phyloP scores from a whole-genome alignment of 2,329 filamentous ascomycete species.

The Rutstroemia sp. region DNA sequence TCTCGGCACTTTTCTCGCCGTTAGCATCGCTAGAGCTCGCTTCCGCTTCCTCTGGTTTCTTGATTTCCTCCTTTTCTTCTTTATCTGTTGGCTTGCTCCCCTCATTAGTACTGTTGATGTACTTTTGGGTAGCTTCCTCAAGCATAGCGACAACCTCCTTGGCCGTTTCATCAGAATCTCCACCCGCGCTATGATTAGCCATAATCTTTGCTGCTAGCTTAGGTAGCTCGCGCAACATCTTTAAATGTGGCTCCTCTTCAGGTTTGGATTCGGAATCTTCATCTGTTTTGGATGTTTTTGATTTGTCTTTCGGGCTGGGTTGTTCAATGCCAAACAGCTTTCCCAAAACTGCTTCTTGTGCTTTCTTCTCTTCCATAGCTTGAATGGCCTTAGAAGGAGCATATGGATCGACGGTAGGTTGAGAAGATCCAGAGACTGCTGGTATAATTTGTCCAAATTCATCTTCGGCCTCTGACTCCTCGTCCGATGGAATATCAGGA shows the following conservation, averaged over 20 bases:
- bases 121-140: conserved; percentile 43
- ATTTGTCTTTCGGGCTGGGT: conserved; percentile 3
- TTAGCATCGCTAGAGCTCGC: not conserved
- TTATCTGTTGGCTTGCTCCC: not conserved
- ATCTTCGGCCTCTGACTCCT: conserved; percentile 48
- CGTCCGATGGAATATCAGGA: conserved; percentile 36
- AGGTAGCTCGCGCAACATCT: conserved; percentile 32
- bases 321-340: conserved; percentile 45
- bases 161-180: conserved; percentile 30
- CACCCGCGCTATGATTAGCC: conserved; percentile 31
- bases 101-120: conserved; percentile 29
- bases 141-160: conserved; percentile 44
- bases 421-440: conserved; percentile 25
- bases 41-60: conserved; percentile 5
- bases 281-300: not conserved
- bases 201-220: conserved; percentile 35
- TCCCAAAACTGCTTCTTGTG: conserved; percentile 46
- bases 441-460: conserved; percentile 41
- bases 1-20: conserved; percentile 12
- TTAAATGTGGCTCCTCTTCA: conserved; percentile 19
- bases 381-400: conserved; percentile 39
- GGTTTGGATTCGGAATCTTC: not conserved
- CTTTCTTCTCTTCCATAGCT: conserved; percentile 46
- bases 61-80: conserved; percentile 6
- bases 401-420: conserved; percentile 28